phyloP scores from a whole-genome alignment of 2,329 filamentous ascomycete genomes.

The Beauveria asiatica region DNA sequence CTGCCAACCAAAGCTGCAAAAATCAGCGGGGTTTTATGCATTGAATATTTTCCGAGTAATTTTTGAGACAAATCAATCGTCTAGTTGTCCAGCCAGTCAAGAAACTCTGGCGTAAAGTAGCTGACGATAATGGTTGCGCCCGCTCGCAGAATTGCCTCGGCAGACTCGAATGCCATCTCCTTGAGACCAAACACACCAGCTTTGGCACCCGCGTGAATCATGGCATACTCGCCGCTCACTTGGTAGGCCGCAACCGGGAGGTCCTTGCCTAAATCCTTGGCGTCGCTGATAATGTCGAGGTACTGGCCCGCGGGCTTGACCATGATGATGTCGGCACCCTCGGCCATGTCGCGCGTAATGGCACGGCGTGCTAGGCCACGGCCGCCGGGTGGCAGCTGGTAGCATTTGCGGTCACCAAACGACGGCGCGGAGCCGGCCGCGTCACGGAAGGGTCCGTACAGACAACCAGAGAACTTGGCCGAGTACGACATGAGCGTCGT shows the following conservation, averaged over 20 bases:
- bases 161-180: slow-evolving; percentile 89
- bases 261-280: slow-evolving; percentile 87
- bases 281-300: slow-evolving; percentile 94
- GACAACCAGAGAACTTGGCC: slow-evolving; percentile 92
- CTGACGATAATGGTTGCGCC: slow-evolving; percentile 88
- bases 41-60: background rate
- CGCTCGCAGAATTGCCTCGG: slow-evolving; percentile 84
- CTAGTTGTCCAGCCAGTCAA: slow-evolving; percentile 56
- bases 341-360: slow-evolving; percentile 79
- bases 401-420: slow-evolving; percentile 93
- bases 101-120: slow-evolving; percentile 83
- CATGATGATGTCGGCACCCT: slow-evolving; percentile 98
- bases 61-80: background rate
- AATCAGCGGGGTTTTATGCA: background rate
- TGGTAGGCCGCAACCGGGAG: slow-evolving; percentile 93
- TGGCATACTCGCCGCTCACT: slow-evolving; percentile 92
- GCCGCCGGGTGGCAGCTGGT: slow-evolving; percentile 89
- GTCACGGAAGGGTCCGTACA: slow-evolving; percentile 96
- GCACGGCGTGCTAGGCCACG: slow-evolving; percentile 86
- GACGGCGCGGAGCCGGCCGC: slow-evolving; percentile 84
- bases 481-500: slow-evolving; percentile 95
- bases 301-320: slow-evolving; percentile 96
- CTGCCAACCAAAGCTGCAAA: background rate
- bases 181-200: slow-evolving; percentile 95
- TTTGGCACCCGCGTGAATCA: slow-evolving; percentile 94